A percentile compares a stretch with the other conserved stretches of the same genome.
Conservation (phyloP, 768 basidiomycete species). For the Rhodotorula diobovata region DNA sequence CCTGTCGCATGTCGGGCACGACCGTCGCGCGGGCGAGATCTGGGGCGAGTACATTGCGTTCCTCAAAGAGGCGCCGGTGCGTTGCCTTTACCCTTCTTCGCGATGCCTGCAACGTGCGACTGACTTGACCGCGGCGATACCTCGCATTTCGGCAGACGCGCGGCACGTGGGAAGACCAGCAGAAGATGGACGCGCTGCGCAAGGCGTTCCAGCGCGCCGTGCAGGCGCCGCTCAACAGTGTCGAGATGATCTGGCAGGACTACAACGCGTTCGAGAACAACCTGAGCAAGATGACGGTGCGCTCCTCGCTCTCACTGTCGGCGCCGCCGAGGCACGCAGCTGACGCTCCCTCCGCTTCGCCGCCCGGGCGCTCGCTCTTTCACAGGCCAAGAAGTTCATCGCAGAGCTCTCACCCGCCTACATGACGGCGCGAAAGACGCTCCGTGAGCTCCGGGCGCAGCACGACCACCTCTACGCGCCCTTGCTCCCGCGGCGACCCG, state of each 20-base stretch:
- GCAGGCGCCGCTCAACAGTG: slow-evolving; percentile 86
- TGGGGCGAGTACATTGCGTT: slow-evolving; percentile 95
- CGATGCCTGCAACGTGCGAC: background rate
- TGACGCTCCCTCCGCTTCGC: no score
- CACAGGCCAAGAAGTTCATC: slow-evolving; percentile 89
- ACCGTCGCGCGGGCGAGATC: slow-evolving; percentile 84
- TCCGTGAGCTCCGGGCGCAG: slow-evolving; percentile 70
- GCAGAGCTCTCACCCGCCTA: slow-evolving; percentile 84
- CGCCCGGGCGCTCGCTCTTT: no score
- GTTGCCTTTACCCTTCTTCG: slow-evolving; percentile 40
- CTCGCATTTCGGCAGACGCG: no score
- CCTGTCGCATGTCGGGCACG: slow-evolving; percentile 78
- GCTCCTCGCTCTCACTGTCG: slow-evolving; percentile 33
- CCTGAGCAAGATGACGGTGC: slow-evolving; percentile 77
- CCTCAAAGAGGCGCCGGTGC: slow-evolving; percentile 69
- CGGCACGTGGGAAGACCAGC: slow-evolving; percentile 91
- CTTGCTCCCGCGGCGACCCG: slow-evolving; percentile 61
- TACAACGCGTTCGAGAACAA: slow-evolving; percentile 85
- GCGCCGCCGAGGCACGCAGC: background rate
- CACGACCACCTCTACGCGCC: slow-evolving; percentile 60
- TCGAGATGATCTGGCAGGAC: slow-evolving; percentile 88
- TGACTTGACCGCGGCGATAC: no score
- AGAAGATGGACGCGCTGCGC: slow-evolving; percentile 87
- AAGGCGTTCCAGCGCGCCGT: slow-evolving; percentile 91
- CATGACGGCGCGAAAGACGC: slow-evolving; percentile 87